phyloP scores from a whole-genome alignment of 192 early-diverging fungal species.

The Linnemannia zychae region DNA sequence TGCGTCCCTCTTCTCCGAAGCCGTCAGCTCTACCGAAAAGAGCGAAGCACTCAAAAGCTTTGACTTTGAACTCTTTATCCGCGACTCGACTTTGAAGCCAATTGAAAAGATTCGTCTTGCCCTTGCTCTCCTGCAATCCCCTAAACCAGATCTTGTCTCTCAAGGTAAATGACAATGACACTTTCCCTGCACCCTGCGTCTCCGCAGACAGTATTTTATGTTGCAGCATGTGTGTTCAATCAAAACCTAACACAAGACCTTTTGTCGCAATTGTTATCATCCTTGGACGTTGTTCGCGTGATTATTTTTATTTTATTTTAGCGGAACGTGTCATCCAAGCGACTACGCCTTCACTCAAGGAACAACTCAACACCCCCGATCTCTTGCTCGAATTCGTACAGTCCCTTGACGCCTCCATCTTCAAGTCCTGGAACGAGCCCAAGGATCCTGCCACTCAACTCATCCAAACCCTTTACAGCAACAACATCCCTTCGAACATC shows the following conservation, averaged over 20 bases:
- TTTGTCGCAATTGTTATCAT: not conserved
- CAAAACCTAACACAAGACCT: conserved; percentile 17
- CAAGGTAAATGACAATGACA: conserved; percentile 39
- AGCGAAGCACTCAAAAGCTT: conserved; percentile 60
- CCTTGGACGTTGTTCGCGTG: not conserved
- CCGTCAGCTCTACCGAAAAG: conserved; percentile 59
- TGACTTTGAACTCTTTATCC: conserved; percentile 57
- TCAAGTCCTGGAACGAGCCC: conserved; percentile 52
- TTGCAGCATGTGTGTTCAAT: not conserved
- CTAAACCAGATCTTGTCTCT: conserved; percentile 53
- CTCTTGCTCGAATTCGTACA: conserved; percentile 38
- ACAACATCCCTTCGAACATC: conserved; percentile 40
- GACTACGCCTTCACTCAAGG: conserved; percentile 34
- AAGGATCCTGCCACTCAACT: conserved; percentile 44
- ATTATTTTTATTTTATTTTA: no score
- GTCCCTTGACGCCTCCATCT: conserved; percentile 36
- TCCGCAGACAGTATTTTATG: not conserved
- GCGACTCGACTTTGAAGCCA: conserved; percentile 50
- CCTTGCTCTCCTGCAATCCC: conserved; percentile 54
- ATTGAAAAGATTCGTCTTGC: conserved; percentile 56
- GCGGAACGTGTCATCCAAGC: conserved; percentile 49
- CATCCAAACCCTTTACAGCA: conserved; percentile 43
- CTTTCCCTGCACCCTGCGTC: no score
- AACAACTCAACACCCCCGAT: conserved; percentile 37
- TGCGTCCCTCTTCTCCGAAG: conserved; percentile 59